Percentiles rank a stretch among this genome's conserved stretches.
phyloP scores from a whole-genome alignment of 495 filamentous ascomycete genomes.

The Lichenothelia convexa region DNA sequence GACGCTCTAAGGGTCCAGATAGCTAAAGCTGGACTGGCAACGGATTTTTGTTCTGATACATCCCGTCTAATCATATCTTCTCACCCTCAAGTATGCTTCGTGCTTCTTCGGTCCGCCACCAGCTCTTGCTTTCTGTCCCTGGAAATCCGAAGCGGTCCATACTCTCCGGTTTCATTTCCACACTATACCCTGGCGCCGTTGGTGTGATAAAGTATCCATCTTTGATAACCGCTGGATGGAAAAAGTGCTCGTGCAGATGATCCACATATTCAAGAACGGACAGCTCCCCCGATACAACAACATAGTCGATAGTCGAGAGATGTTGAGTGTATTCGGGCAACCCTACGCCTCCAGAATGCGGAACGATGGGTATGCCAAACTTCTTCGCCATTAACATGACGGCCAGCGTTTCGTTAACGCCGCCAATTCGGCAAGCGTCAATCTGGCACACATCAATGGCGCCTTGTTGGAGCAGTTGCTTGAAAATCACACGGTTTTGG shows the following conservation, averaged over 20 bases:
- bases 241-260: conserved; percentile 84
- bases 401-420: conserved; percentile 81
- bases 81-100: conserved; percentile 21
- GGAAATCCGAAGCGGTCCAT: conserved; percentile 65
- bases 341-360: conserved; percentile 77
- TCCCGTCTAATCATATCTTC: conserved; percentile 22
- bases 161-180: conserved; percentile 80
- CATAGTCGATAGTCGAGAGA: conserved; percentile 84
- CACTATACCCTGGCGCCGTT: conserved; percentile 64
- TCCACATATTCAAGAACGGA: conserved; percentile 83
- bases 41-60: too few species aligned
- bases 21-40: too few species aligned
- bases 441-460: conserved; percentile 82
- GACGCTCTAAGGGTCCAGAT: too few species aligned
- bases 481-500: conserved; percentile 88
- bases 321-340: conserved; percentile 92
- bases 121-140: conserved; percentile 56
- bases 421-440: conserved; percentile 80
- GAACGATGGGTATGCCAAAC: conserved; percentile 66
- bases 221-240: conserved; percentile 59
- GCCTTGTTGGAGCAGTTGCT: conserved; percentile 63
- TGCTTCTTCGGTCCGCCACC: conserved; percentile 42
- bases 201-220: conserved; percentile 83
- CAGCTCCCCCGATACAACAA: conserved; percentile 65
- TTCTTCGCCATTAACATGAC: conserved; percentile 86